These are phyloP conservation scores for Hyaloscypha variabilis DNA, from an alignment of 495 filamentous ascomycete genomes.

Conservation along the genomic window DNA sequence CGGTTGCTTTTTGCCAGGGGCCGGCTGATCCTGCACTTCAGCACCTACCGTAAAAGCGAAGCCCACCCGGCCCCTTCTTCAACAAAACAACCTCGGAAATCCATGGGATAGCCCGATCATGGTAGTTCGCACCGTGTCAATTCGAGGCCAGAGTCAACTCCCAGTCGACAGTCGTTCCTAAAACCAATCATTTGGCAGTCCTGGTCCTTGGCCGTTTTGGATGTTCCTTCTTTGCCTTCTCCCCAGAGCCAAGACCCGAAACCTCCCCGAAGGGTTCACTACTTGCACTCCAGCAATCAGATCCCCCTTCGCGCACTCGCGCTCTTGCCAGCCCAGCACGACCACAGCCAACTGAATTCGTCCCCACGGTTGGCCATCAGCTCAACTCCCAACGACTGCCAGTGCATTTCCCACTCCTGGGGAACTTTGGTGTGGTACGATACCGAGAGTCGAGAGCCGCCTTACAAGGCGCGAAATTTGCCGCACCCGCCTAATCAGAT, in stretches of 20 bases:
- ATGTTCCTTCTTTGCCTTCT: neutral
- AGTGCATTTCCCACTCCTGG: neutral
- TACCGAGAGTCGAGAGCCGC: neutral
- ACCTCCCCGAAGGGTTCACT: neutral
- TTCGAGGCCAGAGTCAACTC: neutral
- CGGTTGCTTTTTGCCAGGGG: conserved; percentile 2
- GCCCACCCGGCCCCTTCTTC: neutral
- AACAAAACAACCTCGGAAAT: neutral
- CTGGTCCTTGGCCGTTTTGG: neutral
- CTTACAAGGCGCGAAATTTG: neutral
- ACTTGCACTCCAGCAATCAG: conserved; percentile 1
- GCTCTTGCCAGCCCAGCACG: no score
- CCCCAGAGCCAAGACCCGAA: neutral
- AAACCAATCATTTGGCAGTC: neutral
- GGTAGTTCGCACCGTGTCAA: neutral
- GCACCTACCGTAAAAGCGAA: no score
- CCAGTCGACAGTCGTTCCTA: neutral
- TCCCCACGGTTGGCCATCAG: conserved; percentile 1
- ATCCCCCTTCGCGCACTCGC: neutral
- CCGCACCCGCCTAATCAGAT: conserved; percentile 20
- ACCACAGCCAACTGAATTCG: neutral
- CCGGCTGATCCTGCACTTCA: neutral
- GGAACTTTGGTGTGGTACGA: neutral
- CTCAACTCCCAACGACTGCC: conserved; percentile 1
- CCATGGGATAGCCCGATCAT: neutral